Percentiles rank a stretch among this genome's conserved stretches.
phyloP scores from a whole-genome alignment of 2,329 filamentous ascomycete species.

The Ilyonectria mors-panacis region DNA sequence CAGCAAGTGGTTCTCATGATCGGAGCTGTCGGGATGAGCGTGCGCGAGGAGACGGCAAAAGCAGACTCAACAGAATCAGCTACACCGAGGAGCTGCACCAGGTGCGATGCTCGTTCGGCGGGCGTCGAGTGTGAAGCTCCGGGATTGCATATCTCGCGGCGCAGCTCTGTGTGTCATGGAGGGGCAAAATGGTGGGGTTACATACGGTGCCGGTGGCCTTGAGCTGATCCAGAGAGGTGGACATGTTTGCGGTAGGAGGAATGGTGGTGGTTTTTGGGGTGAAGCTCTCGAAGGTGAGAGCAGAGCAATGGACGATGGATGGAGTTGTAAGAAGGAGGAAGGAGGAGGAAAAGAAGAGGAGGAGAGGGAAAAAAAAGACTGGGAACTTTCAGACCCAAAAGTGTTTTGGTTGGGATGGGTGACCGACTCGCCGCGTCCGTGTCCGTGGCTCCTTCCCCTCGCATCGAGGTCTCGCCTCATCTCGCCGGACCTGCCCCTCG shows the following conservation, averaged over 20 bases:
- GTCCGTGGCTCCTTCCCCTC: constrained; percentile 19
- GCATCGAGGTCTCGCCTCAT: constrained; percentile 6
- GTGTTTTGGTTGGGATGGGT: constrained; percentile 33
- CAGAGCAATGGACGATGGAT: constrained; percentile 20
- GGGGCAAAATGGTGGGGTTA: constrained; percentile 57
- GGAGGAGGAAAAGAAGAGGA: constrained; percentile 26
- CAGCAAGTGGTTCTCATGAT: constrained; percentile 37
- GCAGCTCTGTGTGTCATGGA: constrained; percentile 45
- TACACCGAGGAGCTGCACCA: not conserved
- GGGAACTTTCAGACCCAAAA: constrained; percentile 44
- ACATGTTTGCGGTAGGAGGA: constrained; percentile 68
- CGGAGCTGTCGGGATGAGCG: constrained; percentile 5
- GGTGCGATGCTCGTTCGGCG: not conserved
- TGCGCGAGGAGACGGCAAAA: not conserved
- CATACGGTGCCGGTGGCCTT: constrained; percentile 97
- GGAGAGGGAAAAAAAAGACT: constrained; percentile 39
- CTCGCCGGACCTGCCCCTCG: constrained; percentile 34
- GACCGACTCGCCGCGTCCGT: constrained; percentile 36
- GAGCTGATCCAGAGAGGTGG: constrained; percentile 94
- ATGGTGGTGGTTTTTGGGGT: constrained; percentile 32
- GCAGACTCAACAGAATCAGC: constrained; percentile 1
- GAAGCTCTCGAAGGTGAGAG: constrained; percentile 27
- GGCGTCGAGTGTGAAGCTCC: constrained; percentile 11
- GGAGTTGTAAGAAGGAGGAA: constrained; percentile 23
- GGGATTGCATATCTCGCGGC: constrained; percentile 29